Conservation (phyloP, 2,329 filamentous ascomycete genomes). For the Alternaria postmessia region DNA sequence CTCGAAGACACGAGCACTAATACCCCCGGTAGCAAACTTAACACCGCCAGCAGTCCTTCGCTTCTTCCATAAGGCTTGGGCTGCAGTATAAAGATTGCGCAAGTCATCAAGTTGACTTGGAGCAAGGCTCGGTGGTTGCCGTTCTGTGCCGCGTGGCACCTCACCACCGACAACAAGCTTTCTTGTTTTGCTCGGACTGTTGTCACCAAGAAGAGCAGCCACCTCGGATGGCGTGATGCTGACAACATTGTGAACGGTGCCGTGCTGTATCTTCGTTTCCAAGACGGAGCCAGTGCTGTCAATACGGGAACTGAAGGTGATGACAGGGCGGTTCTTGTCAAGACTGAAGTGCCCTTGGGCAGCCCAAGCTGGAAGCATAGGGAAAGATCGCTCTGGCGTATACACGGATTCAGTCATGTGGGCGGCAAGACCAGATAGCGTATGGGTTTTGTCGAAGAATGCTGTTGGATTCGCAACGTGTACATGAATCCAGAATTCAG, state of each 20-base stretch:
- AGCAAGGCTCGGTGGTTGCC: conserved; percentile 23
- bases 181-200: conserved; percentile 27
- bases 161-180: conserved; percentile 40
- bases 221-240: conserved; percentile 59
- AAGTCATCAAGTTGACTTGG: conserved; percentile 44
- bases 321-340: conserved; percentile 59
- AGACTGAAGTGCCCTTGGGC: conserved; percentile 64
- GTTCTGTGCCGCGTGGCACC: conserved; percentile 9
- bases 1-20: conserved; percentile 51
- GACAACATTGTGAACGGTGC: conserved; percentile 63
- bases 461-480: conserved; percentile 83
- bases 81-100: conserved; percentile 46
- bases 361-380: conserved; percentile 63
- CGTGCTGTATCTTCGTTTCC: conserved; percentile 63
- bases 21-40: conserved; percentile 38
- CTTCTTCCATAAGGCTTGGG: conserved; percentile 39
- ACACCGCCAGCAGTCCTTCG: conserved; percentile 52
- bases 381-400: conserved; percentile 64
- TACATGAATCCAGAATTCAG: conserved; percentile 75
- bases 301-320: conserved; percentile 68
- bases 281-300: conserved; percentile 61
- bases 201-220: conserved; percentile 45
- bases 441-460: conserved; percentile 67
- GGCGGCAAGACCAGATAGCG: conserved; percentile 68
- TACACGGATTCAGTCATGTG: conserved; percentile 65